Evolutionary conservation across 2,329 filamentous ascomycete genomes (phyloP), one percentile per base, ranked within the genome.

Genomic region (Aspergillus tamarii): DNA sequence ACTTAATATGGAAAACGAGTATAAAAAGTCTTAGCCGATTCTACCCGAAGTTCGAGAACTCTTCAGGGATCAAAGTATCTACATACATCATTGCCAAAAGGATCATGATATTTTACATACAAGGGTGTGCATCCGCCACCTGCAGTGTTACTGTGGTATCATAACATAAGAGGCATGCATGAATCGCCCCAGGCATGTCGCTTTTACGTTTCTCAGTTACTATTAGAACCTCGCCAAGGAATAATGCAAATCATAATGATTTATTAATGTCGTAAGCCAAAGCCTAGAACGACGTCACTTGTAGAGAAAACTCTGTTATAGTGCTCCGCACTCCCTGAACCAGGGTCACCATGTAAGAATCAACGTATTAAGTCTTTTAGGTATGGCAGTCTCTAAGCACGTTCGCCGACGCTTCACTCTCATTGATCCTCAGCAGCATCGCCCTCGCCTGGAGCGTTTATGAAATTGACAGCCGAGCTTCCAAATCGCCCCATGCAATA

Each of bases 91-190:
- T 30, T 16, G 26, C 14, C 46, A 19, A 30, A 50, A 30, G 26
- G 26, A 30, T 50, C 46, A 19, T 30, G 19, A 30, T 30, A 26
- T 4, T 26, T 26, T 26, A 28, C 23, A 50, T 30, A 16, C 46
- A 30, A 26, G 46, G 23, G 10, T 30, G 19, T 30, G 23, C 46
- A 28, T 30, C 46, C 46, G 46, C 46, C 46, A 30, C 46, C 23
- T 50, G 46, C 23, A 50, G 46, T 50, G 46, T 9, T 50, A 50
- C 46, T 30, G 46, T 50, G 46, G 19, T 50, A 50, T 50, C 46
- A 50, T 50, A 28, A 50, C 46, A 50, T 50, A 50, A 50, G 23
- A 28, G 23, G 4, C 19, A 50, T 50, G 46, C 26, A 50, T 30
- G 26, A 28, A 19, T 19, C 19, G 46, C 14, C 46, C 26, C 23